Conservation (phyloP, 192 early-diverging fungal genomes). For the Coemansia sp. region DNA sequence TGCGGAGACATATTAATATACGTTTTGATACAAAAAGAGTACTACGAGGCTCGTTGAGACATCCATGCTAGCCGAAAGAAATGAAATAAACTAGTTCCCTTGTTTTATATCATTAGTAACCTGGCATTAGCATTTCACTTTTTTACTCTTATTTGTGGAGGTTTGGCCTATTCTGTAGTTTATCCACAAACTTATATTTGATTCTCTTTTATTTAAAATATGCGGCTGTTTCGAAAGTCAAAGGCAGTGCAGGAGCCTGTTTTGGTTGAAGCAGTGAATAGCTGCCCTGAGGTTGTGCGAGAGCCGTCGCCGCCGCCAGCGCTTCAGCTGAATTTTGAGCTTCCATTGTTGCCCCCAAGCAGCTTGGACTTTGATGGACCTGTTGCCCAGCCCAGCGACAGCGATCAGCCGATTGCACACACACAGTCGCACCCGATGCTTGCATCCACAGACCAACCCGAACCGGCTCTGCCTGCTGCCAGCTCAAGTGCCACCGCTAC, state of each 20-base stretch:
- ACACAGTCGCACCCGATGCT: not conserved
- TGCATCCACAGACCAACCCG: not conserved
- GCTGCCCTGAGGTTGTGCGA: not conserved
- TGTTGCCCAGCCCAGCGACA: not conserved
- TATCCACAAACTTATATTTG: not conserved
- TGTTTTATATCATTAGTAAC: constrained; percentile 12
- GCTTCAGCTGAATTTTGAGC: constrained; percentile 34
- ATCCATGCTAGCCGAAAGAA: not conserved
- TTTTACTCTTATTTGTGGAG: not conserved
- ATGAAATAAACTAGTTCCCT: not conserved
- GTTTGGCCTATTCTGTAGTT: not conserved
- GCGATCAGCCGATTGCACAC: not conserved
- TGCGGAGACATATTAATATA: too few species aligned
- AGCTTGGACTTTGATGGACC: constrained; percentile 7
- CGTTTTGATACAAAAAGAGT: not conserved
- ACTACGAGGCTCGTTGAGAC: not conserved
- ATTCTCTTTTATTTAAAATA: not conserved
- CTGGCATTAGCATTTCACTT: not conserved
- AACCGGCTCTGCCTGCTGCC: not conserved
- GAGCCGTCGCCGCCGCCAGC: constrained; percentile 28
- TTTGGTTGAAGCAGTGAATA: not conserved
- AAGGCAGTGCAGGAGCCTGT: constrained; percentile 23
- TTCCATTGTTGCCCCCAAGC: constrained; percentile 22
- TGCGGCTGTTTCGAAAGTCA: constrained; percentile 51
- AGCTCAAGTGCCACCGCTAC: not conserved